These are phyloP conservation scores for Lichina pygmaea DNA, from an alignment of 495 filamentous ascomycete genomes.

Conservation along the genomic window DNA sequence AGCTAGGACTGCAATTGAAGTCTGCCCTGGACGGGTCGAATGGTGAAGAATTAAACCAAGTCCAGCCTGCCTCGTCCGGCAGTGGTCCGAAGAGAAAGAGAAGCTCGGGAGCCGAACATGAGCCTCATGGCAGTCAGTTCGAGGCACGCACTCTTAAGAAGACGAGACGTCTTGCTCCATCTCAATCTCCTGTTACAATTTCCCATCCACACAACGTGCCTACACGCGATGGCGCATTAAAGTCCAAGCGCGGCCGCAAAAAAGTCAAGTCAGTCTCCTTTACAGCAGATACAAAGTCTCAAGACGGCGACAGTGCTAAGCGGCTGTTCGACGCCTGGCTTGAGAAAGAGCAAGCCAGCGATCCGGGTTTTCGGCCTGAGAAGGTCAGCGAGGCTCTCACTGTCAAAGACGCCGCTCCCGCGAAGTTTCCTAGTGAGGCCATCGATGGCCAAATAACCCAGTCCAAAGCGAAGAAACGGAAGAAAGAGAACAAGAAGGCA, in stretches of 20 bases:
- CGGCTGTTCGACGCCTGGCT: conserved; percentile 19
- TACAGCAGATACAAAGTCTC: conserved; percentile 35
- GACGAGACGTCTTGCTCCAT: background rate
- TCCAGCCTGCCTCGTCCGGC: background rate
- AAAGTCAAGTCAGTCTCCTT: conserved; percentile 52
- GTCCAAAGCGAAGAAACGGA: conserved; percentile 1
- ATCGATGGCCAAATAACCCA: background rate
- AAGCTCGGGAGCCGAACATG: background rate
- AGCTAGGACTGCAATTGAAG: conserved; percentile 51
- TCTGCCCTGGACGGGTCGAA: conserved; percentile 6
- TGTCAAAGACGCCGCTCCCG: background rate
- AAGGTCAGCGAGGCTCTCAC: background rate
- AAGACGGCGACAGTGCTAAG: conserved; percentile 24
- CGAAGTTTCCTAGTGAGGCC: no score
- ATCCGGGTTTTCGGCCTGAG: background rate
- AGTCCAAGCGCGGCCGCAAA: background rate
- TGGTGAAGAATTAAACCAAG: conserved; percentile 7
- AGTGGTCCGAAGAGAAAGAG: background rate
- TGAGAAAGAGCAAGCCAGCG: conserved; percentile 9
- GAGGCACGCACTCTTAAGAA: no score
- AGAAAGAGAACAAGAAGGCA: conserved; percentile 8
- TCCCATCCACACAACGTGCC: background rate
- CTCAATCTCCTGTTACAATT: background rate
- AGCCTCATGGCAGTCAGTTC: background rate
- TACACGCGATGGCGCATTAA: no score